These are phyloP conservation scores for Xylaria sp. DNA, from an alignment of 2,329 filamentous ascomycete genomes.

Conservation along the genomic window DNA sequence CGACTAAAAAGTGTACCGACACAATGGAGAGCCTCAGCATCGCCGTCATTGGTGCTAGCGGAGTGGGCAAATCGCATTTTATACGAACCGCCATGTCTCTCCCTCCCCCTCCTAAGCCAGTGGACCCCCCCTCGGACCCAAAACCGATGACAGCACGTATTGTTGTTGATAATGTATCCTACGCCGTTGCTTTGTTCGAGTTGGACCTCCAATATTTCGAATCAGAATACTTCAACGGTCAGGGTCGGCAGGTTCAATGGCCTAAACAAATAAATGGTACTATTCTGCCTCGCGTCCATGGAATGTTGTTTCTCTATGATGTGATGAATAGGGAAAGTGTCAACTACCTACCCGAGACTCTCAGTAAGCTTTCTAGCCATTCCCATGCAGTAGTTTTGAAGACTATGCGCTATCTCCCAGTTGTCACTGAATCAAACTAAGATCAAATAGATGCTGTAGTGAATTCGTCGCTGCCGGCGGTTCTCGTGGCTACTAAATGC, in stretches of 20 bases:
- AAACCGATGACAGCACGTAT: constrained; percentile 67
- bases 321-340: constrained; percentile 82
- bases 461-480: constrained; percentile 76
- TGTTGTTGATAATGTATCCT: constrained; percentile 66
- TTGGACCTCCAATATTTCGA: constrained; percentile 74
- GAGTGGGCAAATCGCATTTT: constrained; percentile 75
- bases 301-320: constrained; percentile 87
- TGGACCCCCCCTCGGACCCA: constrained; percentile 60
- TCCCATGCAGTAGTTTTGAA: background rate
- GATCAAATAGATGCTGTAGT: constrained; percentile 73
- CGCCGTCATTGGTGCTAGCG: constrained; percentile 72
- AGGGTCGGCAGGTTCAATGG: constrained; percentile 70
- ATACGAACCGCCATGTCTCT: constrained; percentile 71
- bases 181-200: constrained; percentile 71
- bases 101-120: constrained; percentile 53
- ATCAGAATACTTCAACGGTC: constrained; percentile 67
- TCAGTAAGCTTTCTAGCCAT: constrained; percentile 69
- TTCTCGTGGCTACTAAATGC: constrained; percentile 90
- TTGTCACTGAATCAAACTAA: constrained; percentile 34
- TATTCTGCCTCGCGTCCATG: constrained; percentile 80
- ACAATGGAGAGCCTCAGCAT: constrained; percentile 71
- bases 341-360: constrained; percentile 75
- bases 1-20: constrained; percentile 34
- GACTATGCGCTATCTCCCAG: background rate
- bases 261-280: constrained; percentile 75